phyloP scores from a whole-genome alignment of 2,329 filamentous ascomycete species.

The Aaosphaeria pasadenensis region DNA sequence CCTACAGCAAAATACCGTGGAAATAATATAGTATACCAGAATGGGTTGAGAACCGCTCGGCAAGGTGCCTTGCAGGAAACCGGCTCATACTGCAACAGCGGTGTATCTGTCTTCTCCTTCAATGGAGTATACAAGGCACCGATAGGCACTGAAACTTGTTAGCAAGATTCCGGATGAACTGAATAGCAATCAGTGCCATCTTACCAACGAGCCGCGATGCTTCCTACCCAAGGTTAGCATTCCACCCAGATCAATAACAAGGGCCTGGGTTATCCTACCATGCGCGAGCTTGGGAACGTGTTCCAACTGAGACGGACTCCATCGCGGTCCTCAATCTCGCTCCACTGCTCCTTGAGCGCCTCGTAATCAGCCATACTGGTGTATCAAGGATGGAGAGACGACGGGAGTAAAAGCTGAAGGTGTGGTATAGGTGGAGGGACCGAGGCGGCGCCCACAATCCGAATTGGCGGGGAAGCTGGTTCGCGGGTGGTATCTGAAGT shows the following conservation, averaged over 20 bases:
- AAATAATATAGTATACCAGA: slow-evolving; percentile 66
- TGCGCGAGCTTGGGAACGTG: slow-evolving; percentile 94
- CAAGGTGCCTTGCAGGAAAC: slow-evolving; percentile 96
- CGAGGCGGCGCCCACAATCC: slow-evolving; percentile 28
- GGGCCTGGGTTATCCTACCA: slow-evolving; percentile 52
- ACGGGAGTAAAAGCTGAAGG: slow-evolving; percentile 7
- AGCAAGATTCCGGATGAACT: slow-evolving; percentile 1
- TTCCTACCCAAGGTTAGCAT: slow-evolving; percentile 59
- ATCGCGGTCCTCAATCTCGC: slow-evolving; percentile 93
- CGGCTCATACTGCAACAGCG: slow-evolving; percentile 90
- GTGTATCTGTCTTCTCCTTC: slow-evolving; percentile 89
- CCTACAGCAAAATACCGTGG: neutral
- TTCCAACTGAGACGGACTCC: slow-evolving; percentile 97
- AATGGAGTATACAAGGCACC: slow-evolving; percentile 92
- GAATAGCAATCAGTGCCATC: slow-evolving; percentile 1
- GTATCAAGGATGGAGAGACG: slow-evolving; percentile 6
- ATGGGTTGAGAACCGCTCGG: slow-evolving; percentile 92
- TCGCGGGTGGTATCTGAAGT: slow-evolving; percentile 2
- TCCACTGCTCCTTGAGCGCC: slow-evolving; percentile 91
- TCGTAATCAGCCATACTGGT: slow-evolving; percentile 78
- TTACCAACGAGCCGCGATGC: slow-evolving; percentile 76
- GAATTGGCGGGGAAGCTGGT: slow-evolving; percentile 19
- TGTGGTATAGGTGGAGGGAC: slow-evolving; percentile 16
- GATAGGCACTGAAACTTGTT: slow-evolving; percentile 66
- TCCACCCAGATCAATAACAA: slow-evolving; percentile 8